A percentile compares a stretch with the other conserved stretches of the same genome.
Evolutionary conservation across 306 rosid genomes (phyloP).

Genomic region (Medicago ruthenica): DNA sequence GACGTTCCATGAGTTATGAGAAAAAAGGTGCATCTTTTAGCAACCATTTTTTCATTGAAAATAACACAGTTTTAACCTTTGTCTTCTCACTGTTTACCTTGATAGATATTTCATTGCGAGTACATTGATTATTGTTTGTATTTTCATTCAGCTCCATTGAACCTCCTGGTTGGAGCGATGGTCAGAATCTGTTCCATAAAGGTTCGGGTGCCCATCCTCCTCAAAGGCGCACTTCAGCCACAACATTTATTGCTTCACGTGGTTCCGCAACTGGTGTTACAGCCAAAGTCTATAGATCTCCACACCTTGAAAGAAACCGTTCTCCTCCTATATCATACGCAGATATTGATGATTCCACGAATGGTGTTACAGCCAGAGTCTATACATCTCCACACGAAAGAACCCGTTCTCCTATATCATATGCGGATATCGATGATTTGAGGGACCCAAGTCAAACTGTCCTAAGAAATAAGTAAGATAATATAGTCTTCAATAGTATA

Average conservation of each 20-base stretch:
- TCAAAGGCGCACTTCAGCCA: constrained; percentile 49
- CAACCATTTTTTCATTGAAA: background rate
- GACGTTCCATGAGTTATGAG: background rate
- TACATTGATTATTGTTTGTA: constrained; percentile 20
- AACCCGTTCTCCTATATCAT: constrained; percentile 49
- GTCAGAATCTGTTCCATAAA: constrained; percentile 35
- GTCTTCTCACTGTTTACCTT: background rate
- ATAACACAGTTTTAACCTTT: constrained; percentile 29
- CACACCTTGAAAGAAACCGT: constrained; percentile 47
- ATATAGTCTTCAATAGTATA: background rate
- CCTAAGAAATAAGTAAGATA: constrained; percentile 48
- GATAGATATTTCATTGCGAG: constrained; percentile 7
- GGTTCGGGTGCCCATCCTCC: constrained; percentile 53
- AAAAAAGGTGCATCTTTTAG: constrained; percentile 7
- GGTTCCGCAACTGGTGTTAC: constrained; percentile 52
- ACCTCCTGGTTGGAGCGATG: constrained; percentile 52
- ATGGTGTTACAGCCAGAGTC: constrained; percentile 55
- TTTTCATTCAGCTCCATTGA: constrained; percentile 50
- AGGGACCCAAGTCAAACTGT: constrained; percentile 50
- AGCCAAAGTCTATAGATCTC: constrained; percentile 58
- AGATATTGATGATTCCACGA: constrained; percentile 49
- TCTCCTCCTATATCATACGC: constrained; percentile 53
- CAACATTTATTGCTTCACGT: constrained; percentile 54
- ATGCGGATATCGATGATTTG: constrained; percentile 48
- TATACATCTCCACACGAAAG: constrained; percentile 54